Percentiles rank a stretch among this genome's conserved stretches.
These are phyloP conservation scores for Pseudocercospora fuligena DNA, from an alignment of 2,329 filamentous ascomycete species.

Conservation along the genomic window DNA sequence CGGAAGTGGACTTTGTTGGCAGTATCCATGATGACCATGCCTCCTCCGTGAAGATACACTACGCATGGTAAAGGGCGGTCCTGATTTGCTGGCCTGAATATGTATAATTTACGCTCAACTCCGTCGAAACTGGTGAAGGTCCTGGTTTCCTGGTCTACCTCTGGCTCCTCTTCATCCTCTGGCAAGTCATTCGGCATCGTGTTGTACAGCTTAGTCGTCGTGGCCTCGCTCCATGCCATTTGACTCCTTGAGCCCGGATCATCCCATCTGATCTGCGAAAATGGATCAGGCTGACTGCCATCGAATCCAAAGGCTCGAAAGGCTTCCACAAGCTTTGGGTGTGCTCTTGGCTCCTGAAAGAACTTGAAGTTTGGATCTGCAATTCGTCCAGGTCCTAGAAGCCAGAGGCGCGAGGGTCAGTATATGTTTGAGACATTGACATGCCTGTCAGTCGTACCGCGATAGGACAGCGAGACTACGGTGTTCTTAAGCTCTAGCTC, in stretches of 20 bases:
- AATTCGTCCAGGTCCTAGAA: slow-evolving; percentile 25
- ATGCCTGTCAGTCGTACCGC: background rate
- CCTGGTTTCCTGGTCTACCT: slow-evolving; percentile 22
- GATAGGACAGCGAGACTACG: background rate
- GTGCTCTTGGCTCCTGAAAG: slow-evolving; percentile 33
- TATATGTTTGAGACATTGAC: background rate
- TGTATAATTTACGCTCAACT: slow-evolving; percentile 31
- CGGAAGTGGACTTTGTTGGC: slow-evolving; percentile 32
- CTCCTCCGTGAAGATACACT: slow-evolving; percentile 40
- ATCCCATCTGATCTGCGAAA: slow-evolving; percentile 22
- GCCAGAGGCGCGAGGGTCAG: background rate
- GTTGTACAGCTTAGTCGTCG: slow-evolving; percentile 70
- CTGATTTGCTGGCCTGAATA: slow-evolving; percentile 25
- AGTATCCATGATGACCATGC: slow-evolving; percentile 34
- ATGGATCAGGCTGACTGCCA: slow-evolving; percentile 28
- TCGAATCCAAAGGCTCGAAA: slow-evolving; percentile 31
- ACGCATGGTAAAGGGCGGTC: slow-evolving; percentile 31
- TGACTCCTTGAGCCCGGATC: slow-evolving; percentile 24
- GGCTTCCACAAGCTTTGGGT: slow-evolving; percentile 32
- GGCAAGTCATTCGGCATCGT: slow-evolving; percentile 67
- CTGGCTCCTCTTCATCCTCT: slow-evolving; percentile 25
- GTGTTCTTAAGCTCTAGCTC: slow-evolving; percentile 6
- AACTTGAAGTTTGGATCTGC: slow-evolving; percentile 32
- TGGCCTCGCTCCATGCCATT: slow-evolving; percentile 28
- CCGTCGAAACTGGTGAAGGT: slow-evolving; percentile 32